Evolutionary conservation across 2,329 filamentous ascomycete genomes (phyloP).

Genomic region (Aspergillus pseudonomiae): DNA sequence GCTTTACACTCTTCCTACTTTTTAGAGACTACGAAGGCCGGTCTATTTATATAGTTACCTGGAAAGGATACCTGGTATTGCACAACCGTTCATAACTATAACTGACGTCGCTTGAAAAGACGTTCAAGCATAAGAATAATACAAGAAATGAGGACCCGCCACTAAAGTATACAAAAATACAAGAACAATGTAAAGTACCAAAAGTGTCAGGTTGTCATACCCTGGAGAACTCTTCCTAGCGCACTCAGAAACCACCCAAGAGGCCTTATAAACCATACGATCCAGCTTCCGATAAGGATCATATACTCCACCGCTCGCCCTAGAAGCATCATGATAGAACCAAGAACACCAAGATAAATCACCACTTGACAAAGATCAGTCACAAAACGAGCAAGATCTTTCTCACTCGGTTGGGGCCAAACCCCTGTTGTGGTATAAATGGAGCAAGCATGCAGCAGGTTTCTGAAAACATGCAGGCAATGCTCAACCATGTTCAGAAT

Average conservation of each 20-base stretch:
- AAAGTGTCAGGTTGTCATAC: not conserved
- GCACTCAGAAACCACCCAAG: slow-evolving; percentile 36
- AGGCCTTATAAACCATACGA: slow-evolving; percentile 40
- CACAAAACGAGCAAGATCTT: slow-evolving; percentile 32
- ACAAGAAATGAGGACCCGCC: slow-evolving; percentile 3
- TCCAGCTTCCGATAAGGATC: slow-evolving; percentile 38
- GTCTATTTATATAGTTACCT: not conserved
- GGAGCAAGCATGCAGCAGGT: slow-evolving; percentile 28
- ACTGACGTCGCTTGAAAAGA: not conserved
- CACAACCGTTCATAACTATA: not conserved
- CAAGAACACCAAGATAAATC: slow-evolving; percentile 38
- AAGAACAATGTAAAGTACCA: not conserved
- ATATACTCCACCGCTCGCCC: slow-evolving; percentile 35
- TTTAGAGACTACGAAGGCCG: not conserved
- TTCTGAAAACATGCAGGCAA: slow-evolving; percentile 32
- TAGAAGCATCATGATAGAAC: slow-evolving; percentile 34
- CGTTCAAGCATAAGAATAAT: slow-evolving; percentile 10
- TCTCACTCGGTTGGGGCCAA: slow-evolving; percentile 33
- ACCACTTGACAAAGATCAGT: slow-evolving; percentile 36
- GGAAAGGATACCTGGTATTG: not conserved
- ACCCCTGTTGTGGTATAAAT: slow-evolving; percentile 36
- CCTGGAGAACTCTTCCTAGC: slow-evolving; percentile 30
- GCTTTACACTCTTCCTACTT: not conserved
- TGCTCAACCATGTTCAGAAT: slow-evolving; percentile 36
- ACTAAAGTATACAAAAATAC: slow-evolving; percentile 1